Percentiles rank a stretch among this genome's conserved stretches.
phyloP scores from a whole-genome alignment of 352 stramenopile genomes.

The Thraustotheca clavata region DNA sequence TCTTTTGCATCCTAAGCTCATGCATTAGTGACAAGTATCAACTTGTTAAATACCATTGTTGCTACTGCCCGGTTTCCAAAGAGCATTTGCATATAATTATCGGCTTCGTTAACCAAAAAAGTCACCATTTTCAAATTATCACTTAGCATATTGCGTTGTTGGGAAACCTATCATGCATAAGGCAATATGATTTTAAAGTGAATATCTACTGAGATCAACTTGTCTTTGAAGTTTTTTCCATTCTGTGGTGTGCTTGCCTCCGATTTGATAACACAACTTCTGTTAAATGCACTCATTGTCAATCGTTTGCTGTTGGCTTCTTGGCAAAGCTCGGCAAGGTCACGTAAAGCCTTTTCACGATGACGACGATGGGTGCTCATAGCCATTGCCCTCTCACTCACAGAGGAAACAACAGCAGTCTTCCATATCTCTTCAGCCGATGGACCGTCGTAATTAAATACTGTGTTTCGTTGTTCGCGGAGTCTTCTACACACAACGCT shows the following conservation, averaged over 20 bases:
- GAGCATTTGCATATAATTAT: slow-evolving; percentile 4
- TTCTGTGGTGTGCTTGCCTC: background rate
- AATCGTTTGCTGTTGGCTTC: slow-evolving; percentile 7
- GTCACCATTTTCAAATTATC: slow-evolving; percentile 18
- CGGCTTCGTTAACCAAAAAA: slow-evolving; percentile 9
- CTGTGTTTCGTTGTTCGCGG: no score
- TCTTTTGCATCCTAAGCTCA: background rate
- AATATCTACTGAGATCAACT: slow-evolving; percentile 9
- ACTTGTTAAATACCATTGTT: background rate
- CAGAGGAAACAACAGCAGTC: background rate
- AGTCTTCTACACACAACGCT: no score
- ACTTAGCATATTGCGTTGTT: background rate
- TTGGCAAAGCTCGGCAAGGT: slow-evolving; percentile 3
- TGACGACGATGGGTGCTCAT: background rate
- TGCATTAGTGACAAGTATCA: no score
- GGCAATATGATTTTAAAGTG: background rate
- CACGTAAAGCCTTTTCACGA: background rate
- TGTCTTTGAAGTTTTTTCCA: background rate
- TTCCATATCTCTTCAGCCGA: background rate
- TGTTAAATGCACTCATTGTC: background rate
- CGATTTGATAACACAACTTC: background rate
- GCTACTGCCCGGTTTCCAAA: background rate
- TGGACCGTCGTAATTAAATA: no score
- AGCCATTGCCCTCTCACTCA: background rate
- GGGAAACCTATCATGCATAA: background rate